Percentiles rank a stretch among this genome's conserved stretches.
These are phyloP conservation scores for Nicotiana attenuata DNA, from an alignment of 257 asterid species.

Conservation along the genomic window DNA sequence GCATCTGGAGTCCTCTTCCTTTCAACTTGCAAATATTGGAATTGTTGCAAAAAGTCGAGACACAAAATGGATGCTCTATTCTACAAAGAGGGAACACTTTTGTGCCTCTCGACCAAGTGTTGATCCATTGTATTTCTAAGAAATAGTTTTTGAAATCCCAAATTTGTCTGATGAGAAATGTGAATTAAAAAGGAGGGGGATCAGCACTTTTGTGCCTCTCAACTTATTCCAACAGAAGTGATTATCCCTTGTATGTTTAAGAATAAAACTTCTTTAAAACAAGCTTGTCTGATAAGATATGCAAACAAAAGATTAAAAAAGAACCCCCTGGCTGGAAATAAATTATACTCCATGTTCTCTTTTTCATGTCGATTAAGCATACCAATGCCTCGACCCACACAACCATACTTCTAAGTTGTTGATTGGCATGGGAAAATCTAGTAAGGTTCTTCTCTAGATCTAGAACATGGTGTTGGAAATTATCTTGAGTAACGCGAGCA, in stretches of 20 bases:
- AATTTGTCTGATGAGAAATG: neutral
- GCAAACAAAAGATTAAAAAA: neutral
- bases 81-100: neutral
- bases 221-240: neutral
- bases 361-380: neutral
- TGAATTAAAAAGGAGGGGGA: neutral
- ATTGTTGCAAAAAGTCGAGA: neutral
- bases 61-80: neutral
- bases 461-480: neutral
- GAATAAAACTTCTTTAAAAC: neutral
- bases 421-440: neutral
- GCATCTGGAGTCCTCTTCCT: neutral
- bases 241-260: neutral
- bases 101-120: neutral
- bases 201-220: neutral
- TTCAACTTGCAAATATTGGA: neutral
- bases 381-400: neutral
- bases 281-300: neutral
- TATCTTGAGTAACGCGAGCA: neutral
- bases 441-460: neutral
- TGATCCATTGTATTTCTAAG: neutral
- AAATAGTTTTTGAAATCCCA: neutral
- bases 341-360: neutral
- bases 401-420: neutral
- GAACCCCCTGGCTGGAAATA: neutral